Evolutionary conservation across 345 rosid species (phyloP).

Genomic region (Brassica nigra): DNA sequence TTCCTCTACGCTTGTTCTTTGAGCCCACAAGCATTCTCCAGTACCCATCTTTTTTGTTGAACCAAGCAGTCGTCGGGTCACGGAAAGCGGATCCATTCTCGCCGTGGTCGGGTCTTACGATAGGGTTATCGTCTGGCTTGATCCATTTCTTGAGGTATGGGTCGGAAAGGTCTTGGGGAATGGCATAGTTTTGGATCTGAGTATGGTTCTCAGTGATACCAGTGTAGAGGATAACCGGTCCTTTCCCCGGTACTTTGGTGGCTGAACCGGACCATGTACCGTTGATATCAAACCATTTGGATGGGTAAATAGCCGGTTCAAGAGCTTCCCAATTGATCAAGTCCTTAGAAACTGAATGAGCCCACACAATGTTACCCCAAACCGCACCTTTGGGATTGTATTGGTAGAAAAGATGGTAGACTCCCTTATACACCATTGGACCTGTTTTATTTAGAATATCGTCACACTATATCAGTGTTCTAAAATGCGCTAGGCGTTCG

Average conservation of each 20-base stretch:
- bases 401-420: conserved; percentile 85
- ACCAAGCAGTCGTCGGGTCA: conserved; percentile 94
- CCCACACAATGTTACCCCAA: conserved; percentile 97
- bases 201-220: conserved; percentile 55
- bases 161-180: conserved; percentile 70
- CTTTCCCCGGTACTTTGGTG: conserved; percentile 57
- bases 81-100: conserved; percentile 78
- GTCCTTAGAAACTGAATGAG: conserved; percentile 85
- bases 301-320: conserved; percentile 63
- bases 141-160: conserved; percentile 77
- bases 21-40: conserved; percentile 74
- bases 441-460: conserved; percentile 42
- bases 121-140: conserved; percentile 73
- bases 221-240: conserved; percentile 75
- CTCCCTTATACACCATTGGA: conserved; percentile 77
- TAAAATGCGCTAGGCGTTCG: too few relatives aligned
- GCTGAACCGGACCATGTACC: conserved; percentile 97
- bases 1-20: conserved; percentile 50
- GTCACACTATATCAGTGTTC: too few relatives aligned
- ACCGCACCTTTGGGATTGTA: conserved; percentile 88
- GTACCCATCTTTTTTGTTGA: conserved; percentile 44
- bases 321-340: conserved; percentile 73
- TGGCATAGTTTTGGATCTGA: conserved; percentile 73
- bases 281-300: conserved; percentile 62
- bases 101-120: conserved; percentile 45